phyloP scores from a whole-genome alignment of 345 rosid genomes.

The Orychophragmus violaceus region DNA sequence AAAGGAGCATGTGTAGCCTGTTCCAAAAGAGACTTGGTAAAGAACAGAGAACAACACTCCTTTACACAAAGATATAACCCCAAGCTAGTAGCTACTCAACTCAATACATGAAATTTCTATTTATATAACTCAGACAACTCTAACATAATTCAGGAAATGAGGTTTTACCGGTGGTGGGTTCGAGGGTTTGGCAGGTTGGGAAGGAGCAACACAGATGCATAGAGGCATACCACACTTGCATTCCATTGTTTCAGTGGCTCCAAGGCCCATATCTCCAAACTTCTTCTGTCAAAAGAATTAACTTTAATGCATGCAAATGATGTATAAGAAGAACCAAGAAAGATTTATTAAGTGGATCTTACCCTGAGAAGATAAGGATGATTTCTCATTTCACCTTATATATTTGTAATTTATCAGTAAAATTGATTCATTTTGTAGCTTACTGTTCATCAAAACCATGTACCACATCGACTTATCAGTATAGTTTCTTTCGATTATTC shows the following conservation, averaged over 20 bases:
- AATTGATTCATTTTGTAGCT: not conserved
- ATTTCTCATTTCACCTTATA: no score
- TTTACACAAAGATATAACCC: not conserved
- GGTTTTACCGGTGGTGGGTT: slow-evolving; percentile 40
- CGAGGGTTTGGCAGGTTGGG: slow-evolving; percentile 28
- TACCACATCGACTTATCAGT: no score
- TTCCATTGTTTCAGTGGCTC: slow-evolving; percentile 35
- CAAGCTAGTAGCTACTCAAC: no score
- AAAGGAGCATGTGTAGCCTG: slow-evolving; percentile 39
- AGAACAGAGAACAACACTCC: not conserved
- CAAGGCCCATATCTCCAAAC: slow-evolving; percentile 39
- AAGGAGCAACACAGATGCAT: slow-evolving; percentile 74
- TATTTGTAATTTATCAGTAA: not conserved
- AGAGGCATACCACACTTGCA: slow-evolving; percentile 98
- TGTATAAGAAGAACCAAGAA: no score
- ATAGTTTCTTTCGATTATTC: no score
- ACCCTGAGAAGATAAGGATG: not conserved
- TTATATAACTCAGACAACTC: no score
- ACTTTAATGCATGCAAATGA: slow-evolving; percentile 37
- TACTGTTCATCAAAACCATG: no score
- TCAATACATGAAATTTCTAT: not conserved
- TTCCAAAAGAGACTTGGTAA: not conserved
- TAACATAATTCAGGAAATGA: not conserved
- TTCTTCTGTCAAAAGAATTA: slow-evolving; percentile 36
- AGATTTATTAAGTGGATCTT: slow-evolving; percentile 4